Conservation (phyloP, 306 rosid genomes). For the Malus domestica region DNA sequence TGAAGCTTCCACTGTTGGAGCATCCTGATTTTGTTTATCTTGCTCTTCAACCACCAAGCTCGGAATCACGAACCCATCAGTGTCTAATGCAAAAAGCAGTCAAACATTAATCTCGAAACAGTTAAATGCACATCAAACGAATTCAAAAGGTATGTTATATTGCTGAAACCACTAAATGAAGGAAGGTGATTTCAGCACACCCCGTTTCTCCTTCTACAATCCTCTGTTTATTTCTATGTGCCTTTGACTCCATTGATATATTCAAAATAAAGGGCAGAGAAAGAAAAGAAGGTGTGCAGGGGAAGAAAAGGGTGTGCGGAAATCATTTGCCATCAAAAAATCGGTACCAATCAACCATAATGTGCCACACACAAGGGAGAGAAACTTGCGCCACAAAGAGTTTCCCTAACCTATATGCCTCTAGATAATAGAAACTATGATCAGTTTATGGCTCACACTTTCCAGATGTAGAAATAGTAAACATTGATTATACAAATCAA, state of each 20-base stretch:
- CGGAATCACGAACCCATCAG: conserved; percentile 93
- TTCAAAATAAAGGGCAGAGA: not conserved
- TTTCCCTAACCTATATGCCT: not conserved
- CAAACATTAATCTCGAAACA: not conserved
- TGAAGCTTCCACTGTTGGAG: conserved; percentile 43
- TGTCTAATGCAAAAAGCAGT: conserved; percentile 43
- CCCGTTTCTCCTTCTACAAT: not conserved
- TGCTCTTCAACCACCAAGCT: conserved; percentile 70
- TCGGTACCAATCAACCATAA: no score
- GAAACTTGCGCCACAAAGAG: not conserved
- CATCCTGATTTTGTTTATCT: conserved; percentile 32
- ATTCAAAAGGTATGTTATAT: not conserved
- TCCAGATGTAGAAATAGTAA: not conserved
- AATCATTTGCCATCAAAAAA: not conserved
- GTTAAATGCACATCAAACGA: not conserved
- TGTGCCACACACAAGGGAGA: not conserved
- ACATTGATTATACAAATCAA: not conserved
- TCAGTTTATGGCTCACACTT: not conserved
- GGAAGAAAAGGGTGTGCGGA: not conserved
- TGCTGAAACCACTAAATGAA: not conserved
- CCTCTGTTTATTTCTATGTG: not conserved
- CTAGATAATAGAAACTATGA: not conserved
- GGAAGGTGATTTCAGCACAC: not conserved
- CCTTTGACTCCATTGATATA: not conserved
- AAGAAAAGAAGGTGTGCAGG: not conserved